Conservation (phyloP, 441 rosid genomes). For the Pelargonium citronellum region DNA sequence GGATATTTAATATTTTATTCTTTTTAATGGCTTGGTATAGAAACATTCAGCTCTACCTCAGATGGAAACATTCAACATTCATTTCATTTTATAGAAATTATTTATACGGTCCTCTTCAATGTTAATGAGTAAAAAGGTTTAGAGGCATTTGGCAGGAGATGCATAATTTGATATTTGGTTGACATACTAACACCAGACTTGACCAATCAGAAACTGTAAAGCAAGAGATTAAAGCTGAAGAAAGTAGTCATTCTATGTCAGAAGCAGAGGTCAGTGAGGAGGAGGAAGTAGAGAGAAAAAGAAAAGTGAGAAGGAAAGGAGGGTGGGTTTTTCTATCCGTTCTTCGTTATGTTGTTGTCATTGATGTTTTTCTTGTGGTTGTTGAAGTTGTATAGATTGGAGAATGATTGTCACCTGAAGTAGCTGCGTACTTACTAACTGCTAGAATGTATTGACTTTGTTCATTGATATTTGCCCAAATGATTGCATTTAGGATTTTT, state of each 20-base stretch:
- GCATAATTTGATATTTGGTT: slow-evolving; percentile 22
- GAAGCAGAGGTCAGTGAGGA: slow-evolving; percentile 24
- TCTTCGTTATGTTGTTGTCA: neutral
- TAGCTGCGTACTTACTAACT: neutral
- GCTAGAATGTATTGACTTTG: neutral
- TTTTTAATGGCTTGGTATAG: slow-evolving; percentile 27
- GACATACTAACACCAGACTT: slow-evolving; percentile 19
- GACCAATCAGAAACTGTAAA: slow-evolving; percentile 30
- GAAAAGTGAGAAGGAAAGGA: slow-evolving; percentile 30
- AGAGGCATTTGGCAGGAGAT: slow-evolving; percentile 21
- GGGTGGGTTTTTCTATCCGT: slow-evolving; percentile 24
- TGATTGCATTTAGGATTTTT: neutral
- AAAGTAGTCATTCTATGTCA: slow-evolving; percentile 26
- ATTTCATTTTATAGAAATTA: slow-evolving; percentile 23
- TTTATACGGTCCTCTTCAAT: slow-evolving; percentile 22
- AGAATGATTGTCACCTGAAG: slow-evolving; percentile 3
- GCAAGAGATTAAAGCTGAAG: slow-evolving; percentile 28
- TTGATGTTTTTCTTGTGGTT: neutral
- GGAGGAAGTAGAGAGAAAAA: slow-evolving; percentile 24
- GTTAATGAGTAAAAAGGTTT: slow-evolving; percentile 22
- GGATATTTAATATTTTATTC: neutral
- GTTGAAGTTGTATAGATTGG: slow-evolving; percentile 1
- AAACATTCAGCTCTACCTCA: slow-evolving; percentile 33
- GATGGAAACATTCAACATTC: slow-evolving; percentile 29
- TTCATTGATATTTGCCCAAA: neutral